Base-by-base conservation (phyloP, 2,329 filamentous ascomycete genomes). In the Clonostachys rhizophaga region DNA sequence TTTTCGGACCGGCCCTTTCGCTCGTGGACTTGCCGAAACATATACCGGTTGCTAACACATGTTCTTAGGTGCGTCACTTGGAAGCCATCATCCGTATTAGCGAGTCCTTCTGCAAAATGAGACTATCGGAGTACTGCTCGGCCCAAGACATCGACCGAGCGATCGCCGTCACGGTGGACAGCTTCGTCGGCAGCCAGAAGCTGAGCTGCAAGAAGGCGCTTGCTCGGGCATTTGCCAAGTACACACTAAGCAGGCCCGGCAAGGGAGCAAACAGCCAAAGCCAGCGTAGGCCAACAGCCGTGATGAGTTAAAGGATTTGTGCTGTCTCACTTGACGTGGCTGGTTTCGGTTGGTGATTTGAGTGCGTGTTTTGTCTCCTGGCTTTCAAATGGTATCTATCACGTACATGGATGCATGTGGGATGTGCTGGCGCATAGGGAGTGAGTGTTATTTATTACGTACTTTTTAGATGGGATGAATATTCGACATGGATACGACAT, bases 141-240 rank as follows among this genome's bases (percentile, higher is more conserved):
- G 72, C 87, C 2, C 81, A 87, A 50, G 94, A 99, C 62, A 96
- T 99, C 57, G 94, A 99, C 68, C 89, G 94, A 40, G 94, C 94
- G 49, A 99, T 99, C 60, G 90, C 91, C 13, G 94, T 99, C 7
- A 95, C 94, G 0, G 89, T 99, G 3, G 91, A 97, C 55, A 95
- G 89, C 47, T 99, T 99, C 61, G 89, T 99, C 40, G 89, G 88
- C 51, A 95, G 89, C 58, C 94, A 99, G 66, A 99, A 99, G 74
- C 83, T 97, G 59, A 95, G 89, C 71, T 94, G 89, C 71, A 99
- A 97, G 79, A 96, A 96, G 76, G 91, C 94, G 14, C 78, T 99
- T 41, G 88, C 91, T 1, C 79, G 94, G 50, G 90, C 94, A 5
- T 99, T 99, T 72, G 91, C 94, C 59, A 99, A 99, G 74, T 99